These are phyloP conservation scores for Pichia pseudocactophila DNA, from an alignment of 805 yeast species.

Conservation along the genomic window DNA sequence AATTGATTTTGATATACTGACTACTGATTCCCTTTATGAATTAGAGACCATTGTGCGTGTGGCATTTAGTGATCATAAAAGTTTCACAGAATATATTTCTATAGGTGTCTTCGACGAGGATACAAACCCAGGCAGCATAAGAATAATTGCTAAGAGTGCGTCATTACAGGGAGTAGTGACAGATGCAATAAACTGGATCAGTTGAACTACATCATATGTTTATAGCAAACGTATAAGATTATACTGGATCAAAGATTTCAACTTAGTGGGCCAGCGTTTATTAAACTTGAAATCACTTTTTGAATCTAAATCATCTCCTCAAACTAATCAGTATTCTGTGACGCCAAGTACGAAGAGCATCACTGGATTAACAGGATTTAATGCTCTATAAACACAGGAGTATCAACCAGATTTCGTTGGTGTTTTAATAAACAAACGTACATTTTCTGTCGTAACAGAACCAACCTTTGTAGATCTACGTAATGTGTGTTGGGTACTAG, in stretches of 20 bases:
- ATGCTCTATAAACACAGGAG: too few species aligned
- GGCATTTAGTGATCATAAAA: constrained; percentile 15
- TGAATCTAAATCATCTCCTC: too few species aligned
- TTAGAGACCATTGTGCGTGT: constrained; percentile 17
- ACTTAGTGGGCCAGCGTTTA: too few species aligned
- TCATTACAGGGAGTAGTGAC: constrained; percentile 3
- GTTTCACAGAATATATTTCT: constrained; percentile 15
- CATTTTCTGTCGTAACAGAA: too few species aligned
- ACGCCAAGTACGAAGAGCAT: too few species aligned
- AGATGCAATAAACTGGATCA: background rate
- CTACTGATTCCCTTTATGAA: background rate
- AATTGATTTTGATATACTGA: constrained; percentile 20
- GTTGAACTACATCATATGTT: background rate
- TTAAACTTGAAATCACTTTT: too few species aligned
- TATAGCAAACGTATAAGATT: background rate
- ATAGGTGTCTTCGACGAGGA: constrained; percentile 11
- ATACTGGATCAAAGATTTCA: background rate
- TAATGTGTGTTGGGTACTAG: too few species aligned
- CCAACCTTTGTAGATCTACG: too few species aligned
- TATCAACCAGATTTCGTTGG: too few species aligned
- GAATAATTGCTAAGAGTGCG: constrained; percentile 4
- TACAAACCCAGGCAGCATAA: constrained; percentile 2
- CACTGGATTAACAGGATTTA: too few species aligned
- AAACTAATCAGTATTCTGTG: too few species aligned
- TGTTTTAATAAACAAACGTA: too few species aligned